Evolutionary conservation across 805 yeast genomes (phyloP), one percentile per base, ranked within the genome.

Genomic region (Candida fluviatilis): DNA sequence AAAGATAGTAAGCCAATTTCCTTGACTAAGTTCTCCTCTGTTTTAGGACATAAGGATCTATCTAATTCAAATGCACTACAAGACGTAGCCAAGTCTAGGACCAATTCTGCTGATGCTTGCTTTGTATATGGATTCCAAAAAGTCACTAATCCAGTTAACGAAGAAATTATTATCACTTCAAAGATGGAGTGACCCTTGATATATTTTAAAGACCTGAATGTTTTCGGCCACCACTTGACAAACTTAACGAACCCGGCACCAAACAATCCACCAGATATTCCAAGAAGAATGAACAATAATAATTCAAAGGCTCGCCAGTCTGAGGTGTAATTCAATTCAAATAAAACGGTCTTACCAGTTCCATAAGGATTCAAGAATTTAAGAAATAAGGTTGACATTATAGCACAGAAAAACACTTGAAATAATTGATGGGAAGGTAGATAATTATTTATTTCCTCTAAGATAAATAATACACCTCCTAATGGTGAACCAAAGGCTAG

Each of bases 401-500:
- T 73, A 11, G 82, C 79, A 53, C 81, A 75, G 43, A 76, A 69
- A 51, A 76, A 77, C 13, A 75, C 65, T 31, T 75, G 68, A 52
- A 77, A 75, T 11, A 77, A 55, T 39, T 76, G 80, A 38, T 71
- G 68, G 5, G 78, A 73, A 4, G 80, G 75, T 29, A 77, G 59
- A 41, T 75, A 72, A 51, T 76, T 73, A 41, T 75, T 70, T 11
- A 77, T 78, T 42, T 77, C 82, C 46, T 77, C 82, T 36, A 77
- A 58, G 18, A 74, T 68, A 50, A 77, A 77, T 16, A 77, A 50
- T 2, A 77, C 80, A 1, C 80, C 82, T 2, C 82, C 82, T 6
- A 77, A 51, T 2, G 82, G 82, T 1, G 78, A 70, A 0, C 82
- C 82, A 55, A 77, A 77, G 1, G 82, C 80, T 18, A 77, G 58